Conservation (phyloP, 495 filamentous ascomycete genomes). For the Penicilliopsis zonata region DNA sequence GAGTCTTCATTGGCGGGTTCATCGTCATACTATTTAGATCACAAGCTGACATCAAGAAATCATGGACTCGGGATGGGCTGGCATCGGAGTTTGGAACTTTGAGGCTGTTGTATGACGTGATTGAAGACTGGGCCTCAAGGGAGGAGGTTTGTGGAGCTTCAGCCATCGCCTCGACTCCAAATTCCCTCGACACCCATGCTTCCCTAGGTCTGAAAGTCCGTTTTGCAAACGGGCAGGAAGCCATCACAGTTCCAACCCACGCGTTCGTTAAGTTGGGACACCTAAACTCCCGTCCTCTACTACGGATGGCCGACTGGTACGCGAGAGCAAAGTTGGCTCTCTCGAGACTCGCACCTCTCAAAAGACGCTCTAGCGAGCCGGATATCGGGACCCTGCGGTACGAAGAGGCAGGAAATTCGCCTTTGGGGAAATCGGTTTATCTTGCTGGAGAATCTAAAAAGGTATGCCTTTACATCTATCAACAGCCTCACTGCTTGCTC, state of each 20-base stretch:
- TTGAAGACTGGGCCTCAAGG: conserved; percentile 1
- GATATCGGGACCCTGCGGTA: background rate
- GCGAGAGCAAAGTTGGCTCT: background rate
- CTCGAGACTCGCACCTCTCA: background rate
- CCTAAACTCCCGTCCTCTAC: background rate
- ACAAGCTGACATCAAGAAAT: conserved; percentile 2
- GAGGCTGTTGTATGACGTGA: conserved; percentile 3
- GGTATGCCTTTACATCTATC: conserved; percentile 1
- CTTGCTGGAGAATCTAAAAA: background rate
- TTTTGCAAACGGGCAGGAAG: conserved; percentile 3
- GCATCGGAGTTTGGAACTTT: conserved; percentile 3
- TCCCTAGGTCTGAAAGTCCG: conserved; percentile 4
- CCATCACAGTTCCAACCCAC: conserved; percentile 5
- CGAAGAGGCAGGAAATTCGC: background rate
- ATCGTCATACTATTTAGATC: conserved; percentile 5
- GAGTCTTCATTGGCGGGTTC: conserved; percentile 5
- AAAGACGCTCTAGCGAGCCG: background rate
- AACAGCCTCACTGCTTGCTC: too few relatives aligned
- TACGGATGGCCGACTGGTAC: background rate
- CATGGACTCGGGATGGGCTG: conserved; percentile 2
- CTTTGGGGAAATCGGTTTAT: background rate
- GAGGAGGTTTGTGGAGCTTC: conserved; percentile 1
- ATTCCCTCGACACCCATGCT: background rate
- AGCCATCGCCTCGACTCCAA: background rate
- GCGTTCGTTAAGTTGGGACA: conserved; percentile 5